These are phyloP conservation scores for Solanum ahanhuiri DNA, from an alignment of 257 asterid genomes.

Conservation along the genomic window DNA sequence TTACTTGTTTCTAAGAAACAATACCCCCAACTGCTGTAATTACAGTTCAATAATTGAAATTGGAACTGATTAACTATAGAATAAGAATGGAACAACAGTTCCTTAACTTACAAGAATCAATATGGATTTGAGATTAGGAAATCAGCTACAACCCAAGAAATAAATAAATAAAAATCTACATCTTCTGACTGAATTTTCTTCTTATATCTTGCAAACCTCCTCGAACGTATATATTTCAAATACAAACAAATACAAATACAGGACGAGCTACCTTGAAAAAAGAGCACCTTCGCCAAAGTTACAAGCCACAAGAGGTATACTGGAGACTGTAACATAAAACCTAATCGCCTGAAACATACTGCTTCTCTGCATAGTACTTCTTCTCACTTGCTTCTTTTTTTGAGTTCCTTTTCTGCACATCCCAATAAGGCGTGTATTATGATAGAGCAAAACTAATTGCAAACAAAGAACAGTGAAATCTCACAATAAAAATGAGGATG, in stretches of 20 bases:
- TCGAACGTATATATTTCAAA: background rate
- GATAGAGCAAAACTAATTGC: background rate
- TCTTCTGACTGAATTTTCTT: background rate
- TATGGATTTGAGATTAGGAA: background rate
- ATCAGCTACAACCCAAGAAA: background rate
- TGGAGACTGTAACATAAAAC: background rate
- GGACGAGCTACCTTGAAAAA: background rate
- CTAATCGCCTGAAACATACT: constrained; percentile 62
- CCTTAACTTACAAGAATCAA: background rate
- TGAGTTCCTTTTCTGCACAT: constrained; percentile 67
- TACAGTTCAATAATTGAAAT: background rate
- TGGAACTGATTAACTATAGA: background rate
- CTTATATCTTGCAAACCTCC: background rate
- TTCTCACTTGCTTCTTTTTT: constrained; percentile 83
- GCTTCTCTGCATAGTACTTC: constrained; percentile 71
- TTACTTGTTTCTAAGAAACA: background rate
- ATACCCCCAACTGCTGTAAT: background rate
- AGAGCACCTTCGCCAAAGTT: background rate
- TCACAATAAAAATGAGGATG: background rate
- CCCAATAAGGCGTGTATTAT: background rate
- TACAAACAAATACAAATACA: background rate
- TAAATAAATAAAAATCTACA: background rate
- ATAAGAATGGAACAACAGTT: background rate
- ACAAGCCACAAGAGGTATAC: background rate
- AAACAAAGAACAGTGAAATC: background rate